Evolutionary conservation across 805 yeast genomes (phyloP).

Genomic region (Wickerhamomyces rabaulensis): DNA sequence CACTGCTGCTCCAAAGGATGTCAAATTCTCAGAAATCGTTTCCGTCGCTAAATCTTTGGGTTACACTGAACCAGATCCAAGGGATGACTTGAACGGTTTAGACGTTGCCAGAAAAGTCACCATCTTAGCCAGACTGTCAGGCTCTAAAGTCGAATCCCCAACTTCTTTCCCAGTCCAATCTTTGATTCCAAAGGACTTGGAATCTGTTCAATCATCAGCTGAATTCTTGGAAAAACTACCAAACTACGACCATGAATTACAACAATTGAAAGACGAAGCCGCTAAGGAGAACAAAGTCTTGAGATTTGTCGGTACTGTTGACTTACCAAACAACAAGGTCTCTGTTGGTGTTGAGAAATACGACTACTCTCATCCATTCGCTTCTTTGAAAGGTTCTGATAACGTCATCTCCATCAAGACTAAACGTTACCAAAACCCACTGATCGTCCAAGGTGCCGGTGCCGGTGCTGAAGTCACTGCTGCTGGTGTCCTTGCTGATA

Average conservation of each 20-base stretch:
- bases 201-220: slow-evolving; percentile 60
- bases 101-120: slow-evolving; percentile 99
- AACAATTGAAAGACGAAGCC: slow-evolving; percentile 73
- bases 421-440: slow-evolving; percentile 87
- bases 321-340: slow-evolving; percentile 60
- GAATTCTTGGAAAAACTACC: slow-evolving; percentile 83
- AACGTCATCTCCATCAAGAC: slow-evolving; percentile 91
- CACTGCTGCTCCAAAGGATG: slow-evolving; percentile 51
- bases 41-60: slow-evolving; percentile 85
- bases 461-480: slow-evolving; percentile 77
- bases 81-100: slow-evolving; percentile 96
- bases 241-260: slow-evolving; percentile 74
- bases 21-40: slow-evolving; percentile 87
- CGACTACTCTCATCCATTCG: slow-evolving; percentile 88
- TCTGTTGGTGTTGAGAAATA: slow-evolving; percentile 88
- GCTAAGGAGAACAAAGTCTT: slow-evolving; percentile 79
- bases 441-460: slow-evolving; percentile 97
- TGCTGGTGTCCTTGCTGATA: slow-evolving; percentile 92
- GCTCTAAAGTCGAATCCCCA: slow-evolving; percentile 79
- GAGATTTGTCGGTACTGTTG: slow-evolving; percentile 90
- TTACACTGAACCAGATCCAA: slow-evolving; percentile 98
- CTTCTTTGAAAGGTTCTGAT: slow-evolving; percentile 92
- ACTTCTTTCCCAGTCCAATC: slow-evolving; percentile 92
- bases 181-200: slow-evolving; percentile 83
- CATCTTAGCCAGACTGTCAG: slow-evolving; percentile 89